phyloP scores from a whole-genome alignment of 2,329 filamentous ascomycete genomes.

The Pyricularia sp. region DNA sequence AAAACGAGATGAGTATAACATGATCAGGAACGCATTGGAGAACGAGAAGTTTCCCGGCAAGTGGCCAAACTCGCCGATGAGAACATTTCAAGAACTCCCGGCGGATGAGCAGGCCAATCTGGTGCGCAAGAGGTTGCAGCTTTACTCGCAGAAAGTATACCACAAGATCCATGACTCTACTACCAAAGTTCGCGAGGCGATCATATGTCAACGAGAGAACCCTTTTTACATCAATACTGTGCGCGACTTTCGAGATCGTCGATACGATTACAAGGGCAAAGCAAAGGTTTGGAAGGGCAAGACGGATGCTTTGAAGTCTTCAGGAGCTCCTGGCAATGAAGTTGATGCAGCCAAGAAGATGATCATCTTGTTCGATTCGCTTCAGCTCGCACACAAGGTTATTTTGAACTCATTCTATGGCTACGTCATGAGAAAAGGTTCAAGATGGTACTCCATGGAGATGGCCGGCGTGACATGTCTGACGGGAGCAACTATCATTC shows the following conservation, averaged over 20 bases:
- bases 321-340: slow-evolving; percentile 62
- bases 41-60: slow-evolving; percentile 87
- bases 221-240: slow-evolving; percentile 98
- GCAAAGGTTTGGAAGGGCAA: slow-evolving; percentile 99
- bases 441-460: slow-evolving; percentile 97
- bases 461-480: slow-evolving; percentile 98
- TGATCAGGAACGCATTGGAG: slow-evolving; percentile 84
- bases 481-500: slow-evolving; percentile 92
- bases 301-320: slow-evolving; percentile 70
- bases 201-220: slow-evolving; percentile 96
- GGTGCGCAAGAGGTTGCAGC: slow-evolving; percentile 74
- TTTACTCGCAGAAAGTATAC: slow-evolving; percentile 97
- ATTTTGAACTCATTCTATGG: slow-evolving; percentile 99
- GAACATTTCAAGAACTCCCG: slow-evolving; percentile 69
- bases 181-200: slow-evolving; percentile 85
- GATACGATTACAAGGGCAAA: slow-evolving; percentile 97
- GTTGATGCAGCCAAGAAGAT: slow-evolving; percentile 97
- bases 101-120: slow-evolving; percentile 70
- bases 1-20: slow-evolving; percentile 97
- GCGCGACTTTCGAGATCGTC: slow-evolving; percentile 85
- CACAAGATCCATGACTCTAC: slow-evolving; percentile 96
- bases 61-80: slow-evolving; percentile 51
- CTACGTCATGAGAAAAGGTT: slow-evolving; percentile 98
- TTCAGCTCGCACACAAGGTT: slow-evolving; percentile 96
- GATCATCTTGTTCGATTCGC: slow-evolving; percentile 89